Conservation (phyloP, 2,329 filamentous ascomycete species). For the Clonostachys solani region DNA sequence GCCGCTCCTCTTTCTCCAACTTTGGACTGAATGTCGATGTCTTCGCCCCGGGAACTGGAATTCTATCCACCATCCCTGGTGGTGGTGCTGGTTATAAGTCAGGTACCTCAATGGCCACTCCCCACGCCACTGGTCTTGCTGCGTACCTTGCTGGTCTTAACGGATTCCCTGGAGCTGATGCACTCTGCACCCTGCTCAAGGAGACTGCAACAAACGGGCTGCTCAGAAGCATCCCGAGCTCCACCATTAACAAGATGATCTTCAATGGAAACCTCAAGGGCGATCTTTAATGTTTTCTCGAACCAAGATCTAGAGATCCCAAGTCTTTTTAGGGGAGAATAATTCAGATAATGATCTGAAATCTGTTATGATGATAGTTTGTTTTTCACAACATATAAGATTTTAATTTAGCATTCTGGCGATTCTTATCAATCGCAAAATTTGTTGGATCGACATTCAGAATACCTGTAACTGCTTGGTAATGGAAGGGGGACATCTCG, state of each 20-base stretch:
- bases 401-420: too few relatives aligned
- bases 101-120: slow-evolving; percentile 35
- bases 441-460: too few relatives aligned
- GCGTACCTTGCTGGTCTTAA: slow-evolving; percentile 39
- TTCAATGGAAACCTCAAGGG: slow-evolving; percentile 40
- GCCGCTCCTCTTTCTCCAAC: slow-evolving; percentile 42
- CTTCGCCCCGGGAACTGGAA: slow-evolving; percentile 39
- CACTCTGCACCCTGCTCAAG: slow-evolving; percentile 41
- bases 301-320: too few relatives aligned
- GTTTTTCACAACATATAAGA: too few relatives aligned
- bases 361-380: too few relatives aligned
- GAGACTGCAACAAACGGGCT: slow-evolving; percentile 32
- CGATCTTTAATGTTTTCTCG: too few relatives aligned
- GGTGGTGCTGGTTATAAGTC: slow-evolving; percentile 28
- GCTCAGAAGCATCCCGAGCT: slow-evolving; percentile 30
- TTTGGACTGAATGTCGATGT: slow-evolving; percentile 41
- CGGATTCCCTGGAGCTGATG: slow-evolving; percentile 30
- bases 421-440: too few relatives aligned
- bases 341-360: too few relatives aligned
- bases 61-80: slow-evolving; percentile 39
- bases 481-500: too few relatives aligned
- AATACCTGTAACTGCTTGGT: too few relatives aligned
- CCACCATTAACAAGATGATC: slow-evolving; percentile 47
- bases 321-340: too few relatives aligned
- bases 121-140: slow-evolving; percentile 31